Base-by-base conservation (phyloP, 805 yeast genomes). In the Dipodascus albidus region DNA sequence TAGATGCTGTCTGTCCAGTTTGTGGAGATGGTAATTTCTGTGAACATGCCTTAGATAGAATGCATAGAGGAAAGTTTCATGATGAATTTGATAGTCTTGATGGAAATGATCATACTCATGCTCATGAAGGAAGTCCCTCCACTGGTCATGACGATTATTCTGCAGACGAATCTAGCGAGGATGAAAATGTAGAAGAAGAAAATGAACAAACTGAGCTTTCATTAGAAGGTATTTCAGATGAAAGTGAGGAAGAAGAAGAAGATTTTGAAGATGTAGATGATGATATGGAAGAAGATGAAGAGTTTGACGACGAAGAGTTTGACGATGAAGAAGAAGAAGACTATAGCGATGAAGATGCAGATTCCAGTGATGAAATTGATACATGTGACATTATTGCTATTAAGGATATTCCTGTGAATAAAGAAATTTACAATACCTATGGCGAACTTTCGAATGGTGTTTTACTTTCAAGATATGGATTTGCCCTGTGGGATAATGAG, bases 381-480 rank as follows among this genome's bases (percentile, higher is more conserved):
- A 82, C 89, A 58, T 87, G 95, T 60, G 96, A 88, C 60, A 79
- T 89, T 14, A 73, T 78, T 0, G 61, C 83, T 1, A 70, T 73
- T 19, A 22, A 21, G 9, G n/a, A 21, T 27, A 47, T 47, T 15
- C 31, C 24, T 21, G 31, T 27, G 14, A 8, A 4, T 4, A 64
- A 63, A 14, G 96, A 91, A 62, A 62, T 91, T 14, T 86, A 82
- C 71, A 89, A 87, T 67, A 81, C 93, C 0, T 90, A 89, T 61
- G 97, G 96, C 0, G 83, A 81, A 23, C 71, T 83, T 42, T 68
- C 82, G 15, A 87, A 86, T 59, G 73, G 85, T 0, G 75, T 78
- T 38, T 68, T 90, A 44, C 65, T 89, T 14, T 79, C 89, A 14
- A 75, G 86, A 54, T 90, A 89, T 64, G 96, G 96, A 1, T 89